Evolutionary conservation across 1,284 basidiomycete species (phyloP), one percentile per base, ranked within the genome.

Genomic region (Naganishia liquefaciens): DNA sequence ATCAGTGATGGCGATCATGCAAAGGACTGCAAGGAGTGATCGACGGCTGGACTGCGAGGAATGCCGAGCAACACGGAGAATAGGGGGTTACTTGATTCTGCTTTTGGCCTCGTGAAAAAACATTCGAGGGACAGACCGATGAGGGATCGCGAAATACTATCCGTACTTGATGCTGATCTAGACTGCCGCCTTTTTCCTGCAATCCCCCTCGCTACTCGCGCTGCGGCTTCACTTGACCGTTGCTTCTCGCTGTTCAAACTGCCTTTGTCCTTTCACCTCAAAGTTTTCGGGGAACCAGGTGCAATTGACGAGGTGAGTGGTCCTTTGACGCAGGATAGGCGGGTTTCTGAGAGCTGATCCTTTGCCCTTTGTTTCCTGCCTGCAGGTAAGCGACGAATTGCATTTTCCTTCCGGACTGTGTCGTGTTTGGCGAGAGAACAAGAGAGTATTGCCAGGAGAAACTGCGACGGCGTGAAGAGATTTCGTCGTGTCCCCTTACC

Each of bases 251-350:
- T 78, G 19, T 76, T 77, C 64, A 66, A 76, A 69, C 23, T 74
- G 76, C 66, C 72, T 71, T 61, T 67, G 76, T 54, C 37, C 25
- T 73, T 73, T 57, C 75, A 74, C 27, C 72, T 78, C 15, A 77
- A 79, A 79, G 77, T 76, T 53, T 76, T 78, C 61, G 75, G 74
- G n/a, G 74, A 77, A 42, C 65, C 67, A 53, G 75, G 75, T 63
- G 71, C 70, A 67, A 75, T 76, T 72, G 76, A 77, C 70, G 77
- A 79, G 75, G 77, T 77, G 60, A 69, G 75, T 69, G 23, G 64
- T 42, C 43, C 27, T 37, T 50, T 66, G 49, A 43, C 19, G 28
- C 46, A 39, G 37, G 4, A 21, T 15, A 13, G 10, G 17, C 39
- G 15, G 42, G 0, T n/a, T 13, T 13, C 27, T 13, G 42, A 47